Evolutionary conservation across 495 filamentous ascomycete species (phyloP).

Genomic region (Lasiosphaeriaceae sp.): DNA sequence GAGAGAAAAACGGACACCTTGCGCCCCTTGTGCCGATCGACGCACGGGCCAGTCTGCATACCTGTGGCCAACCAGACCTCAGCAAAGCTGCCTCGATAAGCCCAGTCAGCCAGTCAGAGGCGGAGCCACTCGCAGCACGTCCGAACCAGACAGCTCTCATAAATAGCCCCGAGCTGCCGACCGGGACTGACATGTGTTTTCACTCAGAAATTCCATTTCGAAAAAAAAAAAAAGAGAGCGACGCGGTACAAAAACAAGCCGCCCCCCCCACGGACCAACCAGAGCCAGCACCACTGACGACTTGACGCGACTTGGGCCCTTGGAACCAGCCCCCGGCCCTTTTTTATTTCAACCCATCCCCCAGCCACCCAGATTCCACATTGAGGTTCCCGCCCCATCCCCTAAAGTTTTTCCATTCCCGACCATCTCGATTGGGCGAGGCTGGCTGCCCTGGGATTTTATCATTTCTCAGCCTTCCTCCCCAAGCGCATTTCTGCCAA

Average conservation of each 20-base stretch:
- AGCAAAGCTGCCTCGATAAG: conserved; percentile 18
- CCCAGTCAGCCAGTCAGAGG: conserved; percentile 27
- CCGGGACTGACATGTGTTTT: conserved; percentile 37
- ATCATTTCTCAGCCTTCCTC: conserved; percentile 28
- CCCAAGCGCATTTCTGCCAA: conserved; percentile 19
- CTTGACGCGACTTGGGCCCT: neutral
- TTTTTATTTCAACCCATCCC: conserved; percentile 3
- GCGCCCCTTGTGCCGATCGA: conserved; percentile 20
- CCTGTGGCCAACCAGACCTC: conserved; percentile 24
- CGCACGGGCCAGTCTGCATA: conserved; percentile 20
- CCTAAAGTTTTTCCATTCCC: conserved; percentile 25
- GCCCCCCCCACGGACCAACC: conserved; percentile 20
- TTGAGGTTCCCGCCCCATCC: neutral
- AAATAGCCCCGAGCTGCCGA: conserved; percentile 39
- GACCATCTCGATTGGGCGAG: conserved; percentile 22
- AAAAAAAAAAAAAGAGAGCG: conserved; percentile 15
- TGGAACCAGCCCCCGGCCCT: neutral
- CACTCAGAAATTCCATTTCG: conserved; percentile 30
- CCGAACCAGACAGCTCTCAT: conserved; percentile 28
- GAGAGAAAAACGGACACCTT: too few species aligned
- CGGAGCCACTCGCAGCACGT: conserved; percentile 21
- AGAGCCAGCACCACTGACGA: conserved; percentile 2
- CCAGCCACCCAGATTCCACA: conserved; percentile 15
- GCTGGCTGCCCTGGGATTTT: conserved; percentile 20
- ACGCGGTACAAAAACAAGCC: conserved; percentile 22